phyloP scores from a whole-genome alignment of 2,329 filamentous ascomycete genomes.

The Ceratocystis albifundus region DNA sequence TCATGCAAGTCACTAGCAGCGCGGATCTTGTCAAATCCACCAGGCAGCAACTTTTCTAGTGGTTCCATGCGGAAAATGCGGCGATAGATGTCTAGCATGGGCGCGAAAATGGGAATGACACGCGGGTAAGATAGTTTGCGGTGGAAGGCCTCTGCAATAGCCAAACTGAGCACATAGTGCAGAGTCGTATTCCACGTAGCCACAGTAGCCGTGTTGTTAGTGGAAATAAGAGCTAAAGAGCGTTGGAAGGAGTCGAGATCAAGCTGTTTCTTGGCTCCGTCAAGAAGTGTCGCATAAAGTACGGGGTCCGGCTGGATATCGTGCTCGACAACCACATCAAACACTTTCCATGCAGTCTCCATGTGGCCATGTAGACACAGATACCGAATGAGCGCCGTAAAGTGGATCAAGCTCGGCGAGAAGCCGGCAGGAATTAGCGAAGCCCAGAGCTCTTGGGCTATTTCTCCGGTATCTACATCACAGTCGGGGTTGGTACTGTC shows the following conservation, averaged over 20 bases:
- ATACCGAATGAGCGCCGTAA: constrained; percentile 60
- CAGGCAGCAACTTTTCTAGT: constrained; percentile 33
- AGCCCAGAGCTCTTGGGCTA: constrained; percentile 34
- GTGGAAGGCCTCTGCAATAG: constrained; percentile 32
- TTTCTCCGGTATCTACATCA: constrained; percentile 29
- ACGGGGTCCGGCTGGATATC: constrained; percentile 51
- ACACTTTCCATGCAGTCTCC: constrained; percentile 52
- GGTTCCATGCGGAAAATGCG: constrained; percentile 39
- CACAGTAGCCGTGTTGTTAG: constrained; percentile 22
- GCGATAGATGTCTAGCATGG: constrained; percentile 40
- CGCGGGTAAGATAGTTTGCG: constrained; percentile 29
- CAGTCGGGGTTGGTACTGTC: neutral
- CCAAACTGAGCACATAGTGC: constrained; percentile 39
- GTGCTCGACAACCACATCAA: constrained; percentile 48
- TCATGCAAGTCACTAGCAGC: constrained; percentile 17
- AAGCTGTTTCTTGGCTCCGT: constrained; percentile 51
- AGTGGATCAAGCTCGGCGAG: constrained; percentile 48
- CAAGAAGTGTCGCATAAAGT: constrained; percentile 58
- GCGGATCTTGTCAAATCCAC: constrained; percentile 22
- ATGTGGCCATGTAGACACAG: constrained; percentile 54
- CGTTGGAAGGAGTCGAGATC: constrained; percentile 41
- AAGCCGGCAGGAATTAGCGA: constrained; percentile 40
- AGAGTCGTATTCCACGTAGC: constrained; percentile 34
- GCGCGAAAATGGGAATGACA: constrained; percentile 34
- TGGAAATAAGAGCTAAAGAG: constrained; percentile 17